Base-by-base conservation (phyloP, 768 basidiomycete species). In the Calvatia gigantea region DNA sequence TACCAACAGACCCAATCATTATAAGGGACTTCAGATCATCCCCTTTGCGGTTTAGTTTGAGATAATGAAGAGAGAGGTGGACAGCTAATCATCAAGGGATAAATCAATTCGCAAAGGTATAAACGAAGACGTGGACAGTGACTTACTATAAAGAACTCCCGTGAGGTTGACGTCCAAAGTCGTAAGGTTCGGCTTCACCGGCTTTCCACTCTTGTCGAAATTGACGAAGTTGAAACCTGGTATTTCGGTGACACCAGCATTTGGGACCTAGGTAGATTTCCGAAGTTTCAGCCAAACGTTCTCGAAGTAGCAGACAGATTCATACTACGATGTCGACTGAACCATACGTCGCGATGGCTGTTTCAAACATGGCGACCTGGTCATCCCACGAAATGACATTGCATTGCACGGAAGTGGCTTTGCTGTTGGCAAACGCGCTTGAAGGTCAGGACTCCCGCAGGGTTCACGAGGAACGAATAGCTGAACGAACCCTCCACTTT, bases 321-420 rank as follows among this genome's bases (percentile, higher is more conserved):
- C 76, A 38, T 57, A 83, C 79, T 54, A 84, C 82, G 47, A 83
- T 67, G 58, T 84, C 81, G 3, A 85, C 79, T 1, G 75, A 62
- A 41, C 76, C 79, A 61, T 71, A 83, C 48, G 64, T 70, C 23
- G 69, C 57, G 19, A 79, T 67, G 2, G 80, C 79, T 28, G 75
- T 64, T 51, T 82, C 78, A 58, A 83, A 84, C 61, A 84, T 58
- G 3, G 72, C 69, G 6, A 79, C 72, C 51, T 79, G 78, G 44
- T 84, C 74, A 4, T 84, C 81, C 75, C 80, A 85, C 0, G 68
- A 62, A 4, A 73, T 73, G 32, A 85, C 83, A 61, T 84, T 70
- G 62, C 81, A 82, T 46, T 66, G 70, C 27, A 73, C 67, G 42
- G 65, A 73, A 9, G 69, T 61, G 6, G 79, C 81, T 19, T 72